Evolutionary conservation across 106 monocot species (phyloP).

Genomic region (Dendrobium catenatum): DNA sequence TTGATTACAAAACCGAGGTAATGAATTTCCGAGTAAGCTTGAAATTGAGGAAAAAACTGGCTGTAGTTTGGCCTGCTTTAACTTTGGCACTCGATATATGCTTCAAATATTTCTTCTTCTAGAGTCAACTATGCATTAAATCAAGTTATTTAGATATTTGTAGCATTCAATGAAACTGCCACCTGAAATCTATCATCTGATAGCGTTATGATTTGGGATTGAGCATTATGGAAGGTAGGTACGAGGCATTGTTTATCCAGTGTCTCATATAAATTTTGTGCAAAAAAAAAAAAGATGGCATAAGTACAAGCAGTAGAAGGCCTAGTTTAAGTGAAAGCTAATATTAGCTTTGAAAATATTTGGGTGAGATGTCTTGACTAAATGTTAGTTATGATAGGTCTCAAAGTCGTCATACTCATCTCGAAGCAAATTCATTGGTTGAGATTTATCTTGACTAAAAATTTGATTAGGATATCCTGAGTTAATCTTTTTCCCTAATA

Average conservation of each 20-base stretch:
- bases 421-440: too few species aligned
- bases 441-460: too few species aligned
- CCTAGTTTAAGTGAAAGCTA: not conserved
- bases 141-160: not conserved
- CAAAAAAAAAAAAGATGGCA: not conserved
- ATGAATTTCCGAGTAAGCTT: not conserved
- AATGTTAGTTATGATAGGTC: too few species aligned
- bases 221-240: not conserved
- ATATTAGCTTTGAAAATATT: not conserved
- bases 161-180: not conserved
- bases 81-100: not conserved
- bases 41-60: not conserved
- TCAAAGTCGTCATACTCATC: too few species aligned
- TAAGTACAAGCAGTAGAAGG: not conserved
- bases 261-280: not conserved
- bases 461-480: too few species aligned
- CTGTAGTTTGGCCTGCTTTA: not conserved
- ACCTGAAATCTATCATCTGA: not conserved
- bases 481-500: too few species aligned
- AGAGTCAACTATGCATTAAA: not conserved
- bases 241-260: not conserved
- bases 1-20: slow-evolving; percentile 88
- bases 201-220: not conserved
- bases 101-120: not conserved
- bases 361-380: not conserved